Conservation (phyloP, 352 stramenopile species). For the Phytophthora nicotianae region DNA sequence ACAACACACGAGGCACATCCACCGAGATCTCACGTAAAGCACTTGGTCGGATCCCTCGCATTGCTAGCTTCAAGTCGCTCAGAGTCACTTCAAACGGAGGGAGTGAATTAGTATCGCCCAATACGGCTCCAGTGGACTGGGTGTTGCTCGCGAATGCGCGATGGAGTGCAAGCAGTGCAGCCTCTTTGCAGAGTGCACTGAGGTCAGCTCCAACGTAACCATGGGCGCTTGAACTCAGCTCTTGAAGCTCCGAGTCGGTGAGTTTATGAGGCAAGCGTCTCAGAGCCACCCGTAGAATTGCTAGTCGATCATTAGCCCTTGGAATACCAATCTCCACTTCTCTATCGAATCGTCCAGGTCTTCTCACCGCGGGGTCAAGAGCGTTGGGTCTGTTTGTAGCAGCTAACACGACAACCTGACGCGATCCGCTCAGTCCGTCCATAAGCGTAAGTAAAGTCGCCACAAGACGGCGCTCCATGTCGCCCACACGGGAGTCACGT, state of each 20-base stretch:
- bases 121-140: conserved; percentile 16
- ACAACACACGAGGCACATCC: conserved; percentile 97
- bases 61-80: conserved; percentile 91
- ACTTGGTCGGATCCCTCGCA: conserved; percentile 93
- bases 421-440: conserved; percentile 76
- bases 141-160: conserved; percentile 40
- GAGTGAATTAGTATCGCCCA: conserved; percentile 20
- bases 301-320: conserved; percentile 90
- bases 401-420: conserved; percentile 74
- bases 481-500: conserved; percentile 75
- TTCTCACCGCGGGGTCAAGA: conserved; percentile 92
- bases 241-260: conserved; percentile 84
- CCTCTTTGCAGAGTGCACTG: conserved; percentile 78
- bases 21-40: conserved; percentile 97
- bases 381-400: conserved; percentile 90
- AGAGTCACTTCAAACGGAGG: conserved; percentile 62
- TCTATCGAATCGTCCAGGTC: conserved; percentile 96
- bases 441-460: conserved; percentile 91
- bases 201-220: conserved; percentile 94
- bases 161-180: conserved; percentile 67
- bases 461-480: conserved; percentile 87
- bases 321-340: conserved; percentile 98
- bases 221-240: conserved; percentile 94
- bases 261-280: conserved; percentile 85
- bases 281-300: conserved; percentile 94